phyloP scores from a whole-genome alignment of 1,139 yeast species.

The Sugiyamaella neomexicana region DNA sequence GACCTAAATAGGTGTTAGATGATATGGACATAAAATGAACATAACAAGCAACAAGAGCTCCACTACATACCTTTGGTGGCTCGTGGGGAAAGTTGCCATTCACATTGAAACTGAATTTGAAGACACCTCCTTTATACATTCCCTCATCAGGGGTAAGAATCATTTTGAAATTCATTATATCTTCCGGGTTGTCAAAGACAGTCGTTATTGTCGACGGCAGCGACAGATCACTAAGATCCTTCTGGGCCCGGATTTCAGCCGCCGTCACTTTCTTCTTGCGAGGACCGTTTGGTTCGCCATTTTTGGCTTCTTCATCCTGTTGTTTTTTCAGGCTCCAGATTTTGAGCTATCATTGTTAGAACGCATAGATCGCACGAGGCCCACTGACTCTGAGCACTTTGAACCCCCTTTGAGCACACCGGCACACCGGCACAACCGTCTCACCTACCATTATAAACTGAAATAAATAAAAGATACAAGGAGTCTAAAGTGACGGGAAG shows the following conservation, averaged over 20 bases:
- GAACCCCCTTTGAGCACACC: too few relatives aligned
- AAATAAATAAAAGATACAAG: background rate
- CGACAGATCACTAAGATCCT: constrained; percentile 67
- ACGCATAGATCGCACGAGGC: background rate
- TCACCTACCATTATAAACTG: background rate
- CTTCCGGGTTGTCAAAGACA: constrained; percentile 55
- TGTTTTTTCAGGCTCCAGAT: constrained; percentile 45
- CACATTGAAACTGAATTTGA: constrained; percentile 63
- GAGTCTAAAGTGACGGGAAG: too few relatives aligned
- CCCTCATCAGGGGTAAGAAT: constrained; percentile 76
- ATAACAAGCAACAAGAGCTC: too few relatives aligned
- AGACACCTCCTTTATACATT: constrained; percentile 66
- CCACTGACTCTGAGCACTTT: too few relatives aligned
- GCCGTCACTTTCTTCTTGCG: constrained; percentile 50
- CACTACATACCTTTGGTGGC: constrained; percentile 72
- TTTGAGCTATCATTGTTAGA: constrained; percentile 36
- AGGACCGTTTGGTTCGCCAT: constrained; percentile 27
- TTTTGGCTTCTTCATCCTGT: constrained; percentile 35
- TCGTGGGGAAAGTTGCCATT: constrained; percentile 83
- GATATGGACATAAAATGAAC: background rate
- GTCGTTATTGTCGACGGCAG: constrained; percentile 65
- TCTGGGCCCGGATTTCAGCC: constrained; percentile 48
- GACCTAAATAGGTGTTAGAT: constrained; percentile 23
- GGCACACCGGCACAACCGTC: background rate
- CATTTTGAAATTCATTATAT: constrained; percentile 62